Percentiles rank a stretch among this genome's conserved stretches.
Conservation (phyloP, 2,329 filamentous ascomycete species). For the Fusarium verticillioides region DNA sequence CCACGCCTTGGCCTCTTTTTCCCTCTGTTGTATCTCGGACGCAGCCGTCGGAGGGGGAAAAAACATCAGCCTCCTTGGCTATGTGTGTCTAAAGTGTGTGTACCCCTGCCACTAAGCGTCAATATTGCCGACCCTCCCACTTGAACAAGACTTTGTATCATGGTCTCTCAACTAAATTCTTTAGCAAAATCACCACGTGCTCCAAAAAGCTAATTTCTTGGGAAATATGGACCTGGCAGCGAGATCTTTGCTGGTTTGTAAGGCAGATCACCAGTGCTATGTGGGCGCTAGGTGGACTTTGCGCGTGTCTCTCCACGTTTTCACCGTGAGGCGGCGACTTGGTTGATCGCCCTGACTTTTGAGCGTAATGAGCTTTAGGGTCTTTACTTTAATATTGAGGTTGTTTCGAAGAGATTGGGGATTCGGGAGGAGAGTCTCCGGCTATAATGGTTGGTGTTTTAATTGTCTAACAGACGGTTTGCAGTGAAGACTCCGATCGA, state of each 20-base stretch:
- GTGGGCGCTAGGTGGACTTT: conserved; percentile 4
- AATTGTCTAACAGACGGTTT: neutral
- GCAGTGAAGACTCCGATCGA: neutral
- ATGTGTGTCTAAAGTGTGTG: neutral
- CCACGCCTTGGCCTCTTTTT: conserved; percentile 3
- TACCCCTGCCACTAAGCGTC: neutral
- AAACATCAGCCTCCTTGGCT: neutral
- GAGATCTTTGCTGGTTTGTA: neutral
- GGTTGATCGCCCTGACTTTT: conserved; percentile 22
- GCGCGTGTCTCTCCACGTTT: conserved; percentile 4
- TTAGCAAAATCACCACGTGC: conserved; percentile 17
- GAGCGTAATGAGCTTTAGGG: neutral
- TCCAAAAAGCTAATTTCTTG: neutral
- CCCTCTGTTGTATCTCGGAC: conserved; percentile 30
- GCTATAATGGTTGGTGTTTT: neutral
- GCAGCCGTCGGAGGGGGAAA: conserved; percentile 31
- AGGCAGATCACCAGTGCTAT: conserved; percentile 3
- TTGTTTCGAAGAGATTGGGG: conserved; percentile 2
- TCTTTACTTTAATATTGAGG: neutral
- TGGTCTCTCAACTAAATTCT: conserved; percentile 3
- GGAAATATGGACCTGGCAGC: neutral
- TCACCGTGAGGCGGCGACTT: neutral
- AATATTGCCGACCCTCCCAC: neutral
- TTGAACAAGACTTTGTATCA: conserved; percentile 11
- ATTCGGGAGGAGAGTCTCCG: neutral